Evolutionary conservation across 768 basidiomycete species (phyloP), one percentile per base, ranked within the genome.

Genomic region (Boletus vermiculosoides): DNA sequence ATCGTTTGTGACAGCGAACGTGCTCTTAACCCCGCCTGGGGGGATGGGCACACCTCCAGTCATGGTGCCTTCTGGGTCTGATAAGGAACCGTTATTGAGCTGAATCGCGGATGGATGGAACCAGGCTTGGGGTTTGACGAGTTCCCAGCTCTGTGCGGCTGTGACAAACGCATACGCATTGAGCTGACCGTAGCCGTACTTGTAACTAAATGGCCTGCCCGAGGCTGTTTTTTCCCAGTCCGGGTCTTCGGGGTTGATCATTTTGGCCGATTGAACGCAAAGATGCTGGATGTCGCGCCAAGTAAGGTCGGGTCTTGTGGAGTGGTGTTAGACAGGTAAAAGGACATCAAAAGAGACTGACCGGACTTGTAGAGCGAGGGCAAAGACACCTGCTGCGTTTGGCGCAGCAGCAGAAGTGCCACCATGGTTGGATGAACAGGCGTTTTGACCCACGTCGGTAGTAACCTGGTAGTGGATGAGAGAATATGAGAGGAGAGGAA

Each of bases 391-490:
- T 15, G 87, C 94, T 25, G 94, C 97, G 61, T 98, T 92, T 8
- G 97, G 97, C 8, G 97, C 97, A 5, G 97, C 97, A 23, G 97
- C 97, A 16, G 96, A 98, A 2, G 97, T 99, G 16, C 97, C 97
- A 23, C 97, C 97, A 66, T 99, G 97, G 0, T 76, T 80, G 40
- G 77, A 79, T 1, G 94, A 82, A 71, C 97, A 99, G 49, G 82
- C 77, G 60, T 89, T 83, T 69, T 89, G 81, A 10, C 95, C 95
- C 45, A 89, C 87, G 68, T 98, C 97, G 15, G 95, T 98, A 6
- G 97, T 99, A 45, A 92, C 88, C 95, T 98, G 66, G 18, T 28
- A 47, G 54, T 46, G 9, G n/a, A 49, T 65, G 28, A 63, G 65
- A 65, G 41, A 59, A 52, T 50, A 54, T 45, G 49, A 34, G 39